phyloP scores from a whole-genome alignment of 2,329 filamentous ascomycete species.

The Cordyceps militaris region DNA sequence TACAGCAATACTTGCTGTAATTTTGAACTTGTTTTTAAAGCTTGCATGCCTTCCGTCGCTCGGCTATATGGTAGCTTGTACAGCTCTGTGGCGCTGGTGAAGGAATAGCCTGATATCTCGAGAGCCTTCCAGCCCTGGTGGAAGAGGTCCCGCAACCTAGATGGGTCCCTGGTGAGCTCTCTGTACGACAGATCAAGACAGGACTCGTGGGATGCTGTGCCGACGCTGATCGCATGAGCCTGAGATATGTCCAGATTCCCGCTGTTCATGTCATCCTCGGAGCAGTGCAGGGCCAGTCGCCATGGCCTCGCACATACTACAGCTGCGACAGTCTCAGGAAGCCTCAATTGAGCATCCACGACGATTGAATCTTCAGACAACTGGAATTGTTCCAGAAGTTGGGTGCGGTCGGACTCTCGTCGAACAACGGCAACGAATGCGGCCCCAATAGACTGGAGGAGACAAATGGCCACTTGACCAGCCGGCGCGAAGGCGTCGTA shows the following conservation, averaged over 20 bases:
- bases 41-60: not conserved
- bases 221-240: not conserved
- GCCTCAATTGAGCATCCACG: not conserved
- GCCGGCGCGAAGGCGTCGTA: not conserved
- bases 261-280: not conserved
- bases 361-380: not conserved
- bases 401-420: not conserved
- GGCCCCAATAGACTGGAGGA: not conserved
- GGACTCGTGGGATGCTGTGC: not conserved
- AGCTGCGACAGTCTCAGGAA: not conserved
- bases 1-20: not conserved
- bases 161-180: not conserved
- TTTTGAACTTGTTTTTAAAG: not conserved
- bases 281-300: not conserved
- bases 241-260: not conserved
- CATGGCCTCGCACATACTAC: not conserved
- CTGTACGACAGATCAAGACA: not conserved
- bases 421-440: not conserved
- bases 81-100: too few species aligned
- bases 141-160: not conserved
- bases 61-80: not conserved
- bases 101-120: not conserved
- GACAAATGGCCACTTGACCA: not conserved
- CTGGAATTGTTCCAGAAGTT: not conserved
- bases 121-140: not conserved